A percentile compares a stretch with the other conserved stretches of the same genome.
These are phyloP conservation scores for Auriculariales sp. DNA, from an alignment of 768 basidiomycete species.

Conservation along the genomic window DNA sequence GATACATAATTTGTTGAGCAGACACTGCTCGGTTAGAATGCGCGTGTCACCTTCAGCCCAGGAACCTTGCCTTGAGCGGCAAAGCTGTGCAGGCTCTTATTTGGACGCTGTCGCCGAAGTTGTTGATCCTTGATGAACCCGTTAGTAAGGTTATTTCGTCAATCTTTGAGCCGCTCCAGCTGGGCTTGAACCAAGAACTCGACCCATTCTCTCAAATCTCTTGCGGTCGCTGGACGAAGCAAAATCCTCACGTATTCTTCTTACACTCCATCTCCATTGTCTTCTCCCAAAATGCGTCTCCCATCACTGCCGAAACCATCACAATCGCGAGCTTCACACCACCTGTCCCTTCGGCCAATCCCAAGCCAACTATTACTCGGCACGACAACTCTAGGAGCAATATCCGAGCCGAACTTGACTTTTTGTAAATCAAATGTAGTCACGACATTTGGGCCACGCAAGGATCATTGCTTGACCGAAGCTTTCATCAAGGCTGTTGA, in stretches of 20 bases:
- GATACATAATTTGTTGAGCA: constrained; percentile 2
- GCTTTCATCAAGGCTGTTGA: no score
- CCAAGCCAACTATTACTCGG: not conserved
- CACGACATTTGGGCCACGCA: no score
- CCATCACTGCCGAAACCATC: constrained; percentile 41
- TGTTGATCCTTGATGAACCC: constrained; percentile 86
- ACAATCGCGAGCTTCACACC: constrained; percentile 29
- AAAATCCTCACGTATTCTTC: constrained; percentile 41
- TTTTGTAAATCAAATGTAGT: no score
- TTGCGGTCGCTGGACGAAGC: constrained; percentile 37
- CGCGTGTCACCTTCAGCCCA: constrained; percentile 58
- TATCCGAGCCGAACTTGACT: constrained; percentile 47
- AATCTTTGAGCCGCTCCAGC: constrained; percentile 31
- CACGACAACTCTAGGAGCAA: constrained; percentile 12
- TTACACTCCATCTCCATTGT: constrained; percentile 58
- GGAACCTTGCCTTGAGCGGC: constrained; percentile 43
- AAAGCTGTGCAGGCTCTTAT: constrained; percentile 56
- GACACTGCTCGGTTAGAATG: constrained; percentile 58
- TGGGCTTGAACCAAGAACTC: constrained; percentile 54
- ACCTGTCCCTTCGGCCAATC: constrained; percentile 6
- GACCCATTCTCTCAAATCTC: constrained; percentile 39
- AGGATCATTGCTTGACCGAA: no score
- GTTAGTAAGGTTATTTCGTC: constrained; percentile 40
- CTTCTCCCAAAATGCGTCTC: constrained; percentile 57
- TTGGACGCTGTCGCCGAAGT: constrained; percentile 33